Base-by-base conservation (phyloP, 176 grass and related monocot species). In the Phyllostachys edulis region DNA sequence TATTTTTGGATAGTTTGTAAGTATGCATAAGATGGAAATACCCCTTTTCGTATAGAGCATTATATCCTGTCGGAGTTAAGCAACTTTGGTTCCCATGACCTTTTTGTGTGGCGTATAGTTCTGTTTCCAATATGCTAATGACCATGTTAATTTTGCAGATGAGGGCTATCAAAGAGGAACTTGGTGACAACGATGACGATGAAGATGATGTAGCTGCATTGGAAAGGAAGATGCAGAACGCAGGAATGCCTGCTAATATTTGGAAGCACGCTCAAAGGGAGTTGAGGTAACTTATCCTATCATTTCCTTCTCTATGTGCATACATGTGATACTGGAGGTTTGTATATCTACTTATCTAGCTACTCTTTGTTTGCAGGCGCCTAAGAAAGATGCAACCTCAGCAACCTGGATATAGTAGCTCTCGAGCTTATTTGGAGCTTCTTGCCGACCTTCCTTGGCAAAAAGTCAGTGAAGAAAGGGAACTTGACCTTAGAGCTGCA, bases 251-350 rank as follows among this genome's bases (percentile, higher is more conserved):
- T 81, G 81, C 93, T 89, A 99, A 94, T 79, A 90, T 96, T 73
- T 99, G 96, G 93, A 99, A 99, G 87, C 96, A 96, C 41, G 93
- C 96, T 77, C 96, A 99, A 86, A 87, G 93, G 89, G 96, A 99
- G 71, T 80, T 99, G 67, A 92, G 93, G 96, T 99, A 88, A 73
- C 20, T 41, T 91, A 50, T 78, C 20, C 15, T 87, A 67, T 46
- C 67, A 74, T 78, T 45, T 75, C 41, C 54, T 86, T 91, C 49
- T 86, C 10, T 46, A 38, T 15, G 14, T 16, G 34, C 34, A 45
- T 17, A 66, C 41, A 41, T 74, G 39, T 70, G 26, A 15, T 79
- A 44, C 41, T 41, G 15, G 66, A 44, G 13, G 5, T 80, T 41
- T 59, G 6, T 73, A 44, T 55, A 69, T 75, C 59, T 80, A 87